Conservation (phyloP, 164 flowering plant species). For the Cinnamomum micranthum region DNA sequence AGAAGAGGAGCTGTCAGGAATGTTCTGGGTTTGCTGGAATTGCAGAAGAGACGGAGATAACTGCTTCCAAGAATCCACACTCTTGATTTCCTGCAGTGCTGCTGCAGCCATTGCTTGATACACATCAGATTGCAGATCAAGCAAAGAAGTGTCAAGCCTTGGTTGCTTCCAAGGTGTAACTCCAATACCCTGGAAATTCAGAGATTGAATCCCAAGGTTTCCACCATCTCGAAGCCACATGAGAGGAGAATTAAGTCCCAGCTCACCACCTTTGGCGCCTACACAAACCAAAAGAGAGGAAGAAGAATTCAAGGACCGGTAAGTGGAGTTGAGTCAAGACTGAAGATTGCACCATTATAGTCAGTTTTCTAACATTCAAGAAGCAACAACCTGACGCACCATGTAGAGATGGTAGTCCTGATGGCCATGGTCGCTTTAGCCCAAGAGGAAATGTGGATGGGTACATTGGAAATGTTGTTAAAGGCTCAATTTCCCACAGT, state of each 20-base stretch:
- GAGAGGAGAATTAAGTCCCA: slow-evolving; percentile 67
- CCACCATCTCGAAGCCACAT: slow-evolving; percentile 75
- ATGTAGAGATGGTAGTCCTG: slow-evolving; percentile 67
- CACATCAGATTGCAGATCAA: slow-evolving; percentile 70
- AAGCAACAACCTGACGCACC: slow-evolving; percentile 30
- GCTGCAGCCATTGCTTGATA: slow-evolving; percentile 90
- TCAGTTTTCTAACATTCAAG: not conserved
- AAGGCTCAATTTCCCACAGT: slow-evolving; percentile 93
- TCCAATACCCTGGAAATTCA: slow-evolving; percentile 83
- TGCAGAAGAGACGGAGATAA: slow-evolving; percentile 50
- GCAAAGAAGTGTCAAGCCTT: slow-evolving; percentile 70
- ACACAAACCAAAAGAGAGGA: slow-evolving; percentile 4
- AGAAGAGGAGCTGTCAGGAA: slow-evolving; percentile 36
- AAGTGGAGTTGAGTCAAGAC: not conserved
- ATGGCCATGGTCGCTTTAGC: slow-evolving; percentile 94
- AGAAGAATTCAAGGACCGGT: not conserved
- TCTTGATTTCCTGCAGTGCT: slow-evolving; percentile 78
- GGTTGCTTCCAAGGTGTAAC: slow-evolving; percentile 83
- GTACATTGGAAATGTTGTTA: slow-evolving; percentile 97
- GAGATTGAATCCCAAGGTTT: slow-evolving; percentile 58
- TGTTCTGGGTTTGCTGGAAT: slow-evolving; percentile 59
- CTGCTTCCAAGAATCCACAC: slow-evolving; percentile 52
- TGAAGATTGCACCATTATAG: too few species aligned
- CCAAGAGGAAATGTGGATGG: slow-evolving; percentile 86
- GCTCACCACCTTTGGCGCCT: slow-evolving; percentile 71